Evolutionary conservation across 2,329 filamentous ascomycete genomes (phyloP), one percentile per base, ranked within the genome.

Genomic region (Aspergillus sp.): DNA sequence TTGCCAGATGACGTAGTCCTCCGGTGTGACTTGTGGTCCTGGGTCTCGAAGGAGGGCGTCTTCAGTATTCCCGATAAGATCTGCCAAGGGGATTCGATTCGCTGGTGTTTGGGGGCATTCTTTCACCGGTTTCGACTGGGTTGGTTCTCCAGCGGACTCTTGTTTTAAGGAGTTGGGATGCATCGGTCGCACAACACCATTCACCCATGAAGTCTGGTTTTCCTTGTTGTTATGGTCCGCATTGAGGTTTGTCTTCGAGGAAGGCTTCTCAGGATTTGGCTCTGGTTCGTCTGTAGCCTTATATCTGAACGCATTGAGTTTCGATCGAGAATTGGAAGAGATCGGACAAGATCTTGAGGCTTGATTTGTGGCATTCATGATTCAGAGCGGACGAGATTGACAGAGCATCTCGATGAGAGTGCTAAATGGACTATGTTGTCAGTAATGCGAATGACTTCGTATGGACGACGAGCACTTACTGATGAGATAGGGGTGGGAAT

Each of bases 1-100:
- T 54, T 83, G 78, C 84, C 84, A 87, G 45, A 78, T 76, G 42
- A 87, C 75, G 61, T 83, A 80, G 56, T 86, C 84, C 57, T 84
- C 80, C 0, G 83, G 84, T 1, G 83, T 84, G 16, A 74, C 65
- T n/a, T 74, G 68, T 17, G 78, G 73, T 47, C 73, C 74, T 21
- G 73, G 71, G n/a, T 72, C 71, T 52, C 74, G 73, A 58, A 75
- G 78, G 34, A 77, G 73, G 9, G 76, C 76, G 61, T 84, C 81
- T 64, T 86, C 83, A 45, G 78, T 77, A 63, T 84, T 83, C 56
- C 81, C 81, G 43, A 86, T 82, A 29, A 86, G 71, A 56, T 86
- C 83, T 29, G 81, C 81, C 11, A 86, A 70, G 20, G 83, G 81
- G 36, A 86, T 76, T 50, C 81, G 73, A 41, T 82, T 80, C 20